phyloP scores from a whole-genome alignment of 2,329 filamentous ascomycete genomes.

The Byssoonygena ceratinophila region DNA sequence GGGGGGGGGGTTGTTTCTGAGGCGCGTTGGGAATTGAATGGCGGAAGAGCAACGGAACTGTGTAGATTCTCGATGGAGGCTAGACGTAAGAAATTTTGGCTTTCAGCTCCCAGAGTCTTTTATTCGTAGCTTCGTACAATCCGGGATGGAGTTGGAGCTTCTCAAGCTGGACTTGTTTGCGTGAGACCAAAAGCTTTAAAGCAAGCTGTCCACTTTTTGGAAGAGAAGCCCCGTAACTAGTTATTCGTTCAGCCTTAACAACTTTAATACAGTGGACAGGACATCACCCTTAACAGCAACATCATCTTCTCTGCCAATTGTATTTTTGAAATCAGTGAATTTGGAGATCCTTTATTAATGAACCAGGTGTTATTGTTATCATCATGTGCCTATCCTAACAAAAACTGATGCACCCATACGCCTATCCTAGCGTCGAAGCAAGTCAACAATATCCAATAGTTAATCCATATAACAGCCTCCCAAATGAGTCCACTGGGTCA shows the following conservation, averaged over 20 bases:
- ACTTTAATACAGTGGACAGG: background rate
- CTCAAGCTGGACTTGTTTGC: background rate
- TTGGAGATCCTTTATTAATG: too few relatives aligned
- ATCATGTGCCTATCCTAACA: too few relatives aligned
- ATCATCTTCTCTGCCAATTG: background rate
- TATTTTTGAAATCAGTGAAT: background rate
- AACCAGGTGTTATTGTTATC: too few relatives aligned
- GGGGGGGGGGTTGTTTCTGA: too few relatives aligned
- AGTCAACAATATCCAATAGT: too few relatives aligned
- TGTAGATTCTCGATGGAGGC: too few relatives aligned
- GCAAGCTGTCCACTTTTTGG: constrained; percentile 6
- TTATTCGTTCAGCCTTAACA: constrained; percentile 3
- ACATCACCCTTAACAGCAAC: background rate
- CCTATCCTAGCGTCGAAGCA: too few relatives aligned
- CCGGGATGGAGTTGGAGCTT: background rate
- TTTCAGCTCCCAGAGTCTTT: background rate
- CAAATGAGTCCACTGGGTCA: too few relatives aligned
- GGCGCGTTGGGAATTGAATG: too few relatives aligned
- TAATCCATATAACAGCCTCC: too few relatives aligned
- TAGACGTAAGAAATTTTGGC: background rate
- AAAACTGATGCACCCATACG: too few relatives aligned
- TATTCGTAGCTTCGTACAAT: background rate
- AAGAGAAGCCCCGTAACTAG: background rate
- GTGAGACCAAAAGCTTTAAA: background rate
- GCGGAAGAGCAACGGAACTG: too few relatives aligned